These are phyloP conservation scores for Calonectria hawksworthii DNA, from an alignment of 2,329 filamentous ascomycete genomes.

Conservation along the genomic window DNA sequence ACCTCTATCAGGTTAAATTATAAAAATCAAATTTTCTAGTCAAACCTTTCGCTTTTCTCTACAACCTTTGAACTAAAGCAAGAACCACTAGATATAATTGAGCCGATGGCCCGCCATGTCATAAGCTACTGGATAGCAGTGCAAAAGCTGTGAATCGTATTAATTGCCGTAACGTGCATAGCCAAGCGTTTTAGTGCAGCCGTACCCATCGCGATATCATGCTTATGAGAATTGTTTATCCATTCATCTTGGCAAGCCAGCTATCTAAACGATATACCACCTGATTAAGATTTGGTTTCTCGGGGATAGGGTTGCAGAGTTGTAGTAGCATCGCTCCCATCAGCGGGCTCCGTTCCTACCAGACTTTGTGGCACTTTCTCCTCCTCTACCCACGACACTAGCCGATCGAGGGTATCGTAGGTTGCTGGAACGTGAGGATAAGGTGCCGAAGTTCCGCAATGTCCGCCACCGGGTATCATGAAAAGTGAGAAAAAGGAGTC, in stretches of 20 bases:
- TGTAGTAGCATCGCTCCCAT: background rate
- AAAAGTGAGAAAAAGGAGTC: constrained; percentile 14
- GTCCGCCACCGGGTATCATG: constrained; percentile 14
- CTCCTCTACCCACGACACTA: background rate
- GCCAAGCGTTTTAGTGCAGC: no score
- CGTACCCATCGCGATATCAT: no score
- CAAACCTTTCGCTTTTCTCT: no score
- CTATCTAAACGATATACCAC: background rate
- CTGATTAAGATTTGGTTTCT: background rate
- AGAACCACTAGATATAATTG: no score
- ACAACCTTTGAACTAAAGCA: no score
- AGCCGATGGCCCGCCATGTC: no score
- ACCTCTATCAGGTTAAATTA: no score
- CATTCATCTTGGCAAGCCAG: no score
- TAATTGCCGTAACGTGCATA: no score
- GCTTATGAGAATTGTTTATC: background rate
- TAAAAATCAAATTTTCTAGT: no score
- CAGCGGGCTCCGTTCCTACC: constrained; percentile 4
- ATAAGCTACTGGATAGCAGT: no score
- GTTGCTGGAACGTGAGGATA: constrained; percentile 3
- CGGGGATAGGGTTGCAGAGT: background rate
- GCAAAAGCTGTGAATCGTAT: no score
- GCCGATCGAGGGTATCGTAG: background rate
- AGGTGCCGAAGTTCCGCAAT: constrained; percentile 7
- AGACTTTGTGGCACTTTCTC: background rate